Evolutionary conservation across 208 protist species (phyloP).

Genomic region (Leishmania guyanensis): DNA sequence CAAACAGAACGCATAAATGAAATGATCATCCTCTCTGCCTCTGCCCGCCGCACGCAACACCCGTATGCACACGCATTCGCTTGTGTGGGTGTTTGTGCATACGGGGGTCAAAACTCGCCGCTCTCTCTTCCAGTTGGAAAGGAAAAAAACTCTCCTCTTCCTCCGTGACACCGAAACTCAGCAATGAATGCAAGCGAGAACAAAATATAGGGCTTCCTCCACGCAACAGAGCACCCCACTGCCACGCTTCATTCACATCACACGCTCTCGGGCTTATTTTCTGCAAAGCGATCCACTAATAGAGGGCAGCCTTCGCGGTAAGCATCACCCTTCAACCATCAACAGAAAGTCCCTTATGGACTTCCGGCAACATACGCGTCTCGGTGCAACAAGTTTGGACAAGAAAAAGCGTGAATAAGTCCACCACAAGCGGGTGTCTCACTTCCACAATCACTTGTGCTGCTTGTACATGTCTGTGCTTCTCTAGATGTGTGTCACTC

Average conservation of each 20-base stretch:
- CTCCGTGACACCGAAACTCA: neutral
- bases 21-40: conserved; percentile 7
- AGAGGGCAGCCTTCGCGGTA: conserved; percentile 54
- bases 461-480: neutral
- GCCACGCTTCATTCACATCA: neutral
- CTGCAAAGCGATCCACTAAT: conserved; percentile 55
- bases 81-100: too few relatives aligned
- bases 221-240: neutral
- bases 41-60: neutral
- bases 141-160: neutral
- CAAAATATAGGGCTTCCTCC: neutral
- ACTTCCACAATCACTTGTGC: neutral
- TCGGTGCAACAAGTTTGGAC: neutral
- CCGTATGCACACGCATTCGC: neutral
- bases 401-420: neutral
- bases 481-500: neutral
- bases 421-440: neutral
- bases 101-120: neutral
- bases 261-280: conserved; percentile 62
- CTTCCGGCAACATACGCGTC: neutral
- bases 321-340: conserved; percentile 37
- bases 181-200: neutral
- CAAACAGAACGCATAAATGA: conserved; percentile 37
- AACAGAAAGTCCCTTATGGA: neutral
- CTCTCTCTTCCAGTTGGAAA: too few relatives aligned